Base-by-base conservation (phyloP, 805 yeast species). In the Barnettozyma sucrosica region DNA sequence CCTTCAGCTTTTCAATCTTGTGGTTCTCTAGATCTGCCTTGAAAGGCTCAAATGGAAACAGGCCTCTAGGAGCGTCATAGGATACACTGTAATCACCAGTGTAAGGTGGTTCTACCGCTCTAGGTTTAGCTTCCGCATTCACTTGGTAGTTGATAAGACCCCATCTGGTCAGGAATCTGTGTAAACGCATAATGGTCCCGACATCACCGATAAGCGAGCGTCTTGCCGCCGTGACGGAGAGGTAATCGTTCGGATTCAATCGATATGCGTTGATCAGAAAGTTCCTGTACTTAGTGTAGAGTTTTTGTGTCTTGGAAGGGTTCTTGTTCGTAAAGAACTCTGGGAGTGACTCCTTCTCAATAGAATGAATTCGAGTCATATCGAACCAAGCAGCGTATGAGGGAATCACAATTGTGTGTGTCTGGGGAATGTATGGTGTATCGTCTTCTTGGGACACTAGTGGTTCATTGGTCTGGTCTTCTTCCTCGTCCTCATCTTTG, bases 91-190 rank as follows among this genome's bases (percentile, higher is more conserved):
- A 89, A 55, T 83, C 87, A 9, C 89, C 89, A 3, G 89, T 80
- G 56, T 74, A 80, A 20, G 89, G 90, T 40, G 88, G 85, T 48
- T 81, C 86, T 16, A 83, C 73, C 44, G 79, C 72, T 23, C 75
- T 75, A 4, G 95, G 93, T 52, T 82, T 77, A 46, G 81, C 72
- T 52, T 80, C 85, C 1, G 90, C 87, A 61, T 84, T 86, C 2
- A 90, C 95, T 65, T 90, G 97, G 64, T 90, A 90, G 66, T 90
- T 90, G 45, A 90, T 87, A 44, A 90, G 71, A 0, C 97, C 97
- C 97, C 97, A 90, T 63, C 85, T 85, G 56, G 81, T 87, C 49
- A 90, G 69, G 61, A 90, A 89, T 45, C 82, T 75, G 61, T 88
- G 96, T 8, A 90, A 80, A 53, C 96, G 79, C 74, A 89, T 77